phyloP scores from a whole-genome alignment of 1,284 basidiomycete species.

The Rhodotorula glutinis region DNA sequence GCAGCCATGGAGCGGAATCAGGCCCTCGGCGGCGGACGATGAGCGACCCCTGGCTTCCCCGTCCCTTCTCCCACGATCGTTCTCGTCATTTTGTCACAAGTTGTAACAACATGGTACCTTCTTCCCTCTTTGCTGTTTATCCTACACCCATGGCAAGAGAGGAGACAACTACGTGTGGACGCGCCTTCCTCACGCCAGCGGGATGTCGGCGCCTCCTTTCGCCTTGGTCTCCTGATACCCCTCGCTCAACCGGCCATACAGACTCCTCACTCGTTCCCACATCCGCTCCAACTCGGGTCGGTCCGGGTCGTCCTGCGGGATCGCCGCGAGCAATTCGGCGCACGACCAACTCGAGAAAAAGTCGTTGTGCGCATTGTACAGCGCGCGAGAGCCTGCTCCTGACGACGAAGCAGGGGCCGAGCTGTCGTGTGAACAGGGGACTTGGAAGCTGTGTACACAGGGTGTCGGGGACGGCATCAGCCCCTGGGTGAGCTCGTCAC shows the following conservation, averaged over 20 bases:
- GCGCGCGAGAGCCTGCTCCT: background rate
- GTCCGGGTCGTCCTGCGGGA: constrained; percentile 6
- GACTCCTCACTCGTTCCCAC: constrained; percentile 11
- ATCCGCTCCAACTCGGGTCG: constrained; percentile 4
- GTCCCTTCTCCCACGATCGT: background rate
- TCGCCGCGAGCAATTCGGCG: constrained; percentile 10
- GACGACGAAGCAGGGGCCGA: background rate
- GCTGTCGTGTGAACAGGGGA: constrained; percentile 16
- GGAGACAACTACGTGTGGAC: no score
- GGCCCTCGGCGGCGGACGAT: background rate
- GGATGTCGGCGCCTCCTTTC: constrained; percentile 14
- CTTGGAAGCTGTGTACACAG: constrained; percentile 22
- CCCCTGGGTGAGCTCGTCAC: background rate
- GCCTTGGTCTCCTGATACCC: constrained; percentile 32
- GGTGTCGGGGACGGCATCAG: background rate
- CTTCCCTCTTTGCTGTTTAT: background rate
- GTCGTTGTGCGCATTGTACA: constrained; percentile 34
- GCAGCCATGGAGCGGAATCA: constrained; percentile 21
- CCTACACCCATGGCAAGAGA: background rate
- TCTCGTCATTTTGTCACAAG: background rate
- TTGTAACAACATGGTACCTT: background rate
- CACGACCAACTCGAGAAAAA: constrained; percentile 30
- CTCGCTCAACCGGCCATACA: constrained; percentile 20
- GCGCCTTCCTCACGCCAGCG: constrained; percentile 18
- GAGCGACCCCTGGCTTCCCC: background rate